Evolutionary conservation across 2,329 filamentous ascomycete genomes (phyloP).

Genomic region (Aspergillus oerlinghausenensis): DNA sequence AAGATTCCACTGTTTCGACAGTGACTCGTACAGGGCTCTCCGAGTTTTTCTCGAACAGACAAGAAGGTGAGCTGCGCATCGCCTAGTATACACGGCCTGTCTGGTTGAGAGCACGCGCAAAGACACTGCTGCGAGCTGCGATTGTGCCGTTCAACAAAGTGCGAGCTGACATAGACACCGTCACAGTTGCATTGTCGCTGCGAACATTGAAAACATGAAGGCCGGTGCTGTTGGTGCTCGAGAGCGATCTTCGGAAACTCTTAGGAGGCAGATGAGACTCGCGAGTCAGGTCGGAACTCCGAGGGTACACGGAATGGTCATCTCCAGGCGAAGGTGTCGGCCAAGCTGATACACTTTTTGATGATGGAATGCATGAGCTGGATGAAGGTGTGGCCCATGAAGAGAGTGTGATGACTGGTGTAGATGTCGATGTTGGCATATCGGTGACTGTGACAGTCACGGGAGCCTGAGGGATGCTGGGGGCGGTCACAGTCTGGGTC

Average conservation of each 20-base stretch:
- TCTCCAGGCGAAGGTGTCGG: not conserved
- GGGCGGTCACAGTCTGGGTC: constrained; percentile 16
- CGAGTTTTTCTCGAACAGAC: not conserved
- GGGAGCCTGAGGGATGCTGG: constrained; percentile 12
- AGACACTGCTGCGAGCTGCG: not conserved
- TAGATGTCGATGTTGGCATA: constrained; percentile 15
- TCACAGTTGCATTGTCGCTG: constrained; percentile 3
- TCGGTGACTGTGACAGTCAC: constrained; percentile 22
- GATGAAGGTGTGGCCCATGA: constrained; percentile 8
- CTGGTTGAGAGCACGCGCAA: not conserved
- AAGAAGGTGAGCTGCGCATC: not conserved
- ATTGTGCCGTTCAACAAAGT: constrained; percentile 8
- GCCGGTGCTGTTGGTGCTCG: constrained; percentile 1
- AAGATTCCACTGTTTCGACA: not conserved
- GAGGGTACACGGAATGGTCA: not conserved
- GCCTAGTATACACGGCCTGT: not conserved
- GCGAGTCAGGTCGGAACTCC: not conserved
- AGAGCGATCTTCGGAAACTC: not conserved
- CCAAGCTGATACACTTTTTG: constrained; percentile 1
- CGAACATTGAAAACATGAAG: constrained; percentile 1
- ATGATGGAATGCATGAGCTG: constrained; percentile 1
- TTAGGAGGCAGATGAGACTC: not conserved
- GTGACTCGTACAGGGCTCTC: not conserved
- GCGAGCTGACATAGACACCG: constrained; percentile 4
- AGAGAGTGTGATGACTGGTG: constrained; percentile 19